A percentile compares a stretch with the other conserved stretches of the same genome.
Evolutionary conservation across 331 rosid genomes (phyloP).

Genomic region (Saraca asoca): DNA sequence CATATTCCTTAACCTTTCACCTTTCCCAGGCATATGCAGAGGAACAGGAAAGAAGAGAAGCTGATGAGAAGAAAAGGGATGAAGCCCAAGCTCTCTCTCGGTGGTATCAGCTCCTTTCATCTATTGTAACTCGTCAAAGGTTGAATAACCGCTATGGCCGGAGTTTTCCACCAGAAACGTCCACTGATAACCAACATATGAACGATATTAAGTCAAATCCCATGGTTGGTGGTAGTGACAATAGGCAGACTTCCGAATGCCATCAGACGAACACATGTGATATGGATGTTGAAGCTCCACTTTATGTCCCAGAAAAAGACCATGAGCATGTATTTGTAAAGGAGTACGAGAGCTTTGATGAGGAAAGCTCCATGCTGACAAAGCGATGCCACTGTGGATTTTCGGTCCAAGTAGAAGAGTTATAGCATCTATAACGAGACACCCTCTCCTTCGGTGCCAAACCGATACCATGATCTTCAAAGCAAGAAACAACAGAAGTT

Average conservation of each 20-base stretch:
- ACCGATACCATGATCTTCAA: conserved; percentile 18
- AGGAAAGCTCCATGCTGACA: conserved; percentile 55
- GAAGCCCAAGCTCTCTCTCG: conserved; percentile 69
- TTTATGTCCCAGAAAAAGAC: conserved; percentile 36
- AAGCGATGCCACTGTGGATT: conserved; percentile 83
- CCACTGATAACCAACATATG: conserved; percentile 27
- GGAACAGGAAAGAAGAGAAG: conserved; percentile 69
- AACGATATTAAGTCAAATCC: conserved; percentile 37
- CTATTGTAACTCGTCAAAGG: conserved; percentile 81
- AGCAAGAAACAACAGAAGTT: conserved; percentile 18
- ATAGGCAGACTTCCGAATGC: conserved; percentile 34
- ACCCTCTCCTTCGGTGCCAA: neutral
- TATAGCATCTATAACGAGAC: conserved; percentile 50
- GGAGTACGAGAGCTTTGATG: conserved; percentile 63
- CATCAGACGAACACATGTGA: conserved; percentile 21
- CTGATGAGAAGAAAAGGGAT: conserved; percentile 68
- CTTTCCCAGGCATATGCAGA: conserved; percentile 68
- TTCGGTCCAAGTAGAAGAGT: conserved; percentile 80
- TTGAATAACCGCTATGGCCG: conserved; percentile 63
- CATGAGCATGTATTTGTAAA: conserved; percentile 76
- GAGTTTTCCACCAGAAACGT: conserved; percentile 37
- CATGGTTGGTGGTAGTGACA: conserved; percentile 32
- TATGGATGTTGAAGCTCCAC: conserved; percentile 29
- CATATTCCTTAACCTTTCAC: conserved; percentile 10
- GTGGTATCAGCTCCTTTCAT: conserved; percentile 95